These are phyloP conservation scores for Volvariella surrecta DNA, from an alignment of 1,284 basidiomycete species.

Conservation along the genomic window DNA sequence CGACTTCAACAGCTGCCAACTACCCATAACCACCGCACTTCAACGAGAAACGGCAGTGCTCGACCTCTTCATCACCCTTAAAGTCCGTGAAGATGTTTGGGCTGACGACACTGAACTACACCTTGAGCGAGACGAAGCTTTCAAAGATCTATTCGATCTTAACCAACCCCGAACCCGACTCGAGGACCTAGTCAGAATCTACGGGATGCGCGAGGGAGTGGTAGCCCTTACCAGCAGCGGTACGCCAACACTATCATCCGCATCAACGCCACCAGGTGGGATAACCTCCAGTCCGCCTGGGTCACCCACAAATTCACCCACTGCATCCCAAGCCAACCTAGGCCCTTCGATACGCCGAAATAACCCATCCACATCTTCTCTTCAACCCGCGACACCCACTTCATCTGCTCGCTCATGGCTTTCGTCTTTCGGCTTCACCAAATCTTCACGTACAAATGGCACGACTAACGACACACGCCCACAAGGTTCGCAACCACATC, in stretches of 20 bases:
- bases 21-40: constrained; percentile 21
- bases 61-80: constrained; percentile 69
- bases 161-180: constrained; percentile 61
- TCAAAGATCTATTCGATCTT: constrained; percentile 69
- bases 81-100: constrained; percentile 69
- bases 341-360: constrained; percentile 1
- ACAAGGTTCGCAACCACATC: constrained; percentile 8
- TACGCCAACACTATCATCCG: constrained; percentile 8
- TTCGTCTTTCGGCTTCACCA: constrained; percentile 6
- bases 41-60: constrained; percentile 68
- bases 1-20: constrained; percentile 8
- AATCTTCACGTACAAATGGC: constrained; percentile 3
- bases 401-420: constrained; percentile 5
- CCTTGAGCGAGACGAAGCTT: constrained; percentile 61
- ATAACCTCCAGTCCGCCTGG: background rate
- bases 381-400: constrained; percentile 1
- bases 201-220: constrained; percentile 49
- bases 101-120: constrained; percentile 64
- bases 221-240: constrained; percentile 22
- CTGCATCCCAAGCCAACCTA: constrained; percentile 2
- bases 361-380: constrained; percentile 1
- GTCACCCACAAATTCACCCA: background rate
- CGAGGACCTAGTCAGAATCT: constrained; percentile 60
- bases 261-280: constrained; percentile 1
- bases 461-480: constrained; percentile 3